Evolutionary conservation across 2,329 filamentous ascomycete genomes (phyloP), one percentile per base, ranked within the genome.

Genomic region (Xylariaceae sp.): DNA sequence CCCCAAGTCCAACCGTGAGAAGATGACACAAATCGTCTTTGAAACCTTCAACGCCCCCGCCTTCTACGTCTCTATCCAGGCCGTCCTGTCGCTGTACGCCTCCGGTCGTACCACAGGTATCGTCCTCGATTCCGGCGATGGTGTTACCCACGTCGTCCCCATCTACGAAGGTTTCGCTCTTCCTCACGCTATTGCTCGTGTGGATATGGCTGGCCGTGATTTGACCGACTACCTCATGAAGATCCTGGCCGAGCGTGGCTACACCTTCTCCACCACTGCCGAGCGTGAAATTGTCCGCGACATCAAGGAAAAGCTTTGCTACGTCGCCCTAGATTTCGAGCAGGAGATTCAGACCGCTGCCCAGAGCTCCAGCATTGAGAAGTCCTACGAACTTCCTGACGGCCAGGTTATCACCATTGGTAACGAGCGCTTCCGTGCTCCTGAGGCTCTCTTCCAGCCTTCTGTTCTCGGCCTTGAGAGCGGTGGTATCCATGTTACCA

Each of bases 261-360:
- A 98, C 81, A 88, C 88, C 62, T 98, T 98, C 86, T 96, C 90
- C 67, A 98, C 92, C 76, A 97, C 92, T 50, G 92, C 92, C 71
- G 92, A 98, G 81, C 92, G 92, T 73, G 92, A 97, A 94, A 98
- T 97, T 67, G 92, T 97, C 65, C 90, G 92, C 78, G 92, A 98
- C 71, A 97, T 98, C 80, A 98, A 98, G 85, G 92, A 98, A 85
- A 98, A 97, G 84, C 89, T 98, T 63, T 98, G 92, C 84, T 98
- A 98, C 76, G 92, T 97, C 66, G 92, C 92, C 56, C 86, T 98
- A 58, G 92, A 98, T 80, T 97, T 98, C 63, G 92, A 98, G 81
- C 92, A 98, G 81, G 92, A 98, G 78, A 96, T 98, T 69, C 92
- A 98, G 82, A 98, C 92, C 59, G 92, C 92, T 60, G 89, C 88